These are phyloP conservation scores for Ophiobolus disseminans DNA, from an alignment of 2,329 filamentous ascomycete species.

Conservation along the genomic window DNA sequence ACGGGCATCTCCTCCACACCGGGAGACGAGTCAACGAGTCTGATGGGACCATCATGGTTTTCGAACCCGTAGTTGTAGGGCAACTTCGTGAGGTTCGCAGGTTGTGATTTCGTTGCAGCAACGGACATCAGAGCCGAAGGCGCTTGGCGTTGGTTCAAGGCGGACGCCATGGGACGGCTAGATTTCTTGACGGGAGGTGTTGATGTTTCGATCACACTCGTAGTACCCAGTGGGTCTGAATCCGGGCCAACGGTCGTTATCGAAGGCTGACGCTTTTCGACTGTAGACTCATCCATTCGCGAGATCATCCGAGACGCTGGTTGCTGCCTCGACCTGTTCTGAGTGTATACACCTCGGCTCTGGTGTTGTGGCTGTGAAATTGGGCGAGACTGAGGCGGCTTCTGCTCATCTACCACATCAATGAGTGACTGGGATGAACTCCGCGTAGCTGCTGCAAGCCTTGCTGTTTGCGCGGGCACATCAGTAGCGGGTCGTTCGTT, in stretches of 20 bases:
- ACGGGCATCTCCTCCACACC: background rate
- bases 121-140: background rate
- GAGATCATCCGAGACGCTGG: constrained; percentile 1
- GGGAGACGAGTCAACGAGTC: background rate
- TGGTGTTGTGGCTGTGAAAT: background rate
- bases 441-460: background rate
- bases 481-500: no score
- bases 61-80: background rate
- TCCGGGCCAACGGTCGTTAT: background rate
- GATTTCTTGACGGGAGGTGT: background rate
- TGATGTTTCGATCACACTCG: background rate
- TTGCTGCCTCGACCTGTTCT: constrained; percentile 4
- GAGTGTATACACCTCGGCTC: background rate
- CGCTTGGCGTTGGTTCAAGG: background rate
- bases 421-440: background rate
- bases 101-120: background rate
- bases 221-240: background rate
- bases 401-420: constrained; percentile 1
- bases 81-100: no score
- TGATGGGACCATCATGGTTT: background rate
- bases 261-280: background rate
- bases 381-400: background rate
- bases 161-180: background rate
- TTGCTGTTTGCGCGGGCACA: background rate
- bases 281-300: background rate